Percentiles rank a stretch among this genome's conserved stretches.
Conservation (phyloP, 2,329 filamentous ascomycete genomes). For the Trichoderma atroviride region DNA sequence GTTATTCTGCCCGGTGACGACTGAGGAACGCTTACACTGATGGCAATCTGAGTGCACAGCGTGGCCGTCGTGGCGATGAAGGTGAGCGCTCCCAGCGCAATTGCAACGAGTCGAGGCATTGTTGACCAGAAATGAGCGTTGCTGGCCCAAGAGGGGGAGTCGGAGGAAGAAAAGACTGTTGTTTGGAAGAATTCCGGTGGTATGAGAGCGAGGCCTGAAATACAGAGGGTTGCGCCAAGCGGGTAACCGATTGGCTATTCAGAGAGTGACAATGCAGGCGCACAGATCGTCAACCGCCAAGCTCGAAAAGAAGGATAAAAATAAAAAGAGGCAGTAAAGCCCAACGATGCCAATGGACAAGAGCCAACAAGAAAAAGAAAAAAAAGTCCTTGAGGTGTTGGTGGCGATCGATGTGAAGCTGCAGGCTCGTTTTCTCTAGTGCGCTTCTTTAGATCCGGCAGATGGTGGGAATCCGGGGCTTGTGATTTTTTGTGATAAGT, state of each 20-base stretch:
- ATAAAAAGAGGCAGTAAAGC: not conserved
- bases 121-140: not conserved
- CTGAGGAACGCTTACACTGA: constrained; percentile 23
- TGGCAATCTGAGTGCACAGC: constrained; percentile 30
- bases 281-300: constrained; percentile 3
- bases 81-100: constrained; percentile 27
- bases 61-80: constrained; percentile 29
- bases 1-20: constrained; percentile 27
- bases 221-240: not conserved
- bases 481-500: constrained; percentile 24
- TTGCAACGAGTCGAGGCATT: constrained; percentile 18
- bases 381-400: not conserved
- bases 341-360: not conserved
- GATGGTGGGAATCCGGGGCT: constrained; percentile 22
- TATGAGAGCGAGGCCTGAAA: constrained; percentile 19
- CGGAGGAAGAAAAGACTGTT: constrained; percentile 6
- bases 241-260: not conserved
- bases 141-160: not conserved
- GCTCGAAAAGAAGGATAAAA: not conserved
- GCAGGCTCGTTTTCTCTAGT: constrained; percentile 1
- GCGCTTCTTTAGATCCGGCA: constrained; percentile 12
- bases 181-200: constrained; percentile 3
- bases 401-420: constrained; percentile 3
- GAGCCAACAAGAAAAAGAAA: constrained; percentile 6
- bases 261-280: constrained; percentile 4